Evolutionary conservation across 345 rosid genomes (phyloP).

Genomic region (Eucalyptus coolabah): DNA sequence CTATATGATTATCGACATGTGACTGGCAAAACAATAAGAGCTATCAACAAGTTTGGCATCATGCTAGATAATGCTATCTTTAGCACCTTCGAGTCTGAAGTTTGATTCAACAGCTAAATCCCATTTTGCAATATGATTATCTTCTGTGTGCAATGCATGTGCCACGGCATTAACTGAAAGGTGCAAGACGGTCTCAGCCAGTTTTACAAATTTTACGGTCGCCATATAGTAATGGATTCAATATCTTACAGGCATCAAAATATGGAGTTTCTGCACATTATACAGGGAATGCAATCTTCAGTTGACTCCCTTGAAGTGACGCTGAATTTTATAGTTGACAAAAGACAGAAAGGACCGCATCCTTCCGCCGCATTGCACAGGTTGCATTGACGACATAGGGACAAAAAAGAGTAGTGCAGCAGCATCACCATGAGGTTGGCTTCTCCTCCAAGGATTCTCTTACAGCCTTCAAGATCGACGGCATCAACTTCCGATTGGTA

Average conservation of each 20-base stretch:
- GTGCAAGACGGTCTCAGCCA: neutral
- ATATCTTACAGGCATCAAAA: neutral
- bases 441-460: slow-evolving; percentile 60
- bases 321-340: neutral
- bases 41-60: neutral
- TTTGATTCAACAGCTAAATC: neutral
- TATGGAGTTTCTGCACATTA: neutral
- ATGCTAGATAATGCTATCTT: neutral
- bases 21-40: fast-evolving
- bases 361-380: neutral
- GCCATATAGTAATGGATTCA: neutral
- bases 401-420: neutral
- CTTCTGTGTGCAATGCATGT: fast-evolving
- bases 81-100: neutral
- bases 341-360: neutral
- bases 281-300: neutral
- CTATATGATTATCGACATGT: neutral
- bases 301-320: neutral
- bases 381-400: fast-evolving
- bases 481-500: slow-evolving; percentile 77
- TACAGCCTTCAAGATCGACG: slow-evolving; percentile 65
- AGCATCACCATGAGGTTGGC: slow-evolving; percentile 12
- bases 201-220: neutral
- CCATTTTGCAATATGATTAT: neutral
- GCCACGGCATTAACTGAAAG: fast-evolving